A percentile compares a stretch with the other conserved stretches of the same genome.
Conservation (phyloP, 208 protist species). For the Acanthamoeba culbertsoni region DNA sequence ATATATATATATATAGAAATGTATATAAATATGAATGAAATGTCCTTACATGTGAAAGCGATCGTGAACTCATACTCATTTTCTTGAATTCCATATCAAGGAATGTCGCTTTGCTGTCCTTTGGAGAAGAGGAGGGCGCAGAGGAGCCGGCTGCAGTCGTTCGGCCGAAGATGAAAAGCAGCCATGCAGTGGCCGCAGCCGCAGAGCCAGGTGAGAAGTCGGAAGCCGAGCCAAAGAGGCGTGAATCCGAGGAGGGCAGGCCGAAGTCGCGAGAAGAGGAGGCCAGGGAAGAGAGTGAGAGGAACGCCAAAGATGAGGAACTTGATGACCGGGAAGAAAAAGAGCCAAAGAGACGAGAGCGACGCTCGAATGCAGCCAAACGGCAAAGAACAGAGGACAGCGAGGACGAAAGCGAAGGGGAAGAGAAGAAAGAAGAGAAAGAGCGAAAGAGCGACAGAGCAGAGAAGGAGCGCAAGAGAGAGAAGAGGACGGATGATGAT, state of each 20-base stretch:
- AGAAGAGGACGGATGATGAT: not conserved
- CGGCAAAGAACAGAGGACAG: not conserved
- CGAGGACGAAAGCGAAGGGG: not conserved
- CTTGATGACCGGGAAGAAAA: not conserved
- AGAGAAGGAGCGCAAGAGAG: not conserved
- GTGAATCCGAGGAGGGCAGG: not conserved
- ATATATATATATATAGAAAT: too few species aligned
- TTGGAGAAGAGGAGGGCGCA: not conserved
- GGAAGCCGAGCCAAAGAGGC: not conserved
- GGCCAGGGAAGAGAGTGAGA: not conserved
- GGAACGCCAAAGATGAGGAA: not conserved
- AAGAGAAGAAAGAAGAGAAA: not conserved
- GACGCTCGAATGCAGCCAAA: not conserved
- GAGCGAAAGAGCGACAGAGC: not conserved
- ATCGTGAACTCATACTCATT: not conserved
- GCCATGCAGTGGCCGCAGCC: not conserved
- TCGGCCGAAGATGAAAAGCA: constrained; percentile 20
- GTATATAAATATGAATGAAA: too few species aligned
- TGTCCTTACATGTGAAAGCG: not conserved
- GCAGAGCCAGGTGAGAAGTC: not conserved
- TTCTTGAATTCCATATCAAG: too few species aligned
- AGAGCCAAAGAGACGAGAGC: not conserved
- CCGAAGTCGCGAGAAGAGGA: not conserved
- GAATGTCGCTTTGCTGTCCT: not conserved
- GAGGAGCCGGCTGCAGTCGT: not conserved